Evolutionary conservation across 257 asterid species (phyloP), one percentile per base, ranked within the genome.

Genomic region (Fraxinus anomala): DNA sequence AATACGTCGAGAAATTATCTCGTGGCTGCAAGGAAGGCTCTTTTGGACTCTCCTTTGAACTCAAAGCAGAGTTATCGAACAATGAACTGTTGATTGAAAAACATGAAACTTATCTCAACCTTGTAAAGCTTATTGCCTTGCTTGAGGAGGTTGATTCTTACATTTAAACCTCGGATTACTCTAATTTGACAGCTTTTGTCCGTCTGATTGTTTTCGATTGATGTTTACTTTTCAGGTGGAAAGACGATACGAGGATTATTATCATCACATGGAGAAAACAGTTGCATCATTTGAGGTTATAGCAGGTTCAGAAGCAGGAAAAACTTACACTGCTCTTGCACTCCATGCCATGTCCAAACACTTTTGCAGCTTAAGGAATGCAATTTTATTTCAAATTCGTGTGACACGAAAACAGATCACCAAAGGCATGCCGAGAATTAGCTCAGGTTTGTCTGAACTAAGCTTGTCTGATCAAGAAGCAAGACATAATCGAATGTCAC

Each of bases 321-420:
- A 85, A 26, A 86, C 94, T 6, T 96, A 93, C 86, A 92, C 97
- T 28, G 91, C 92, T 4, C 93, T 92, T 1, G 96, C 98, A 23
- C 90, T 96, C 54, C 88, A 92, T 54, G 98, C 97, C 78, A 92
- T 96, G 97, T 94, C 97, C 6, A 94, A 87, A 70, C 99, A 92
- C 85, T 96, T 96, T 63, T 81, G 89, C 83, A 84, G 81, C 78
- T 76, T 96, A 40, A 86, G 90, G 74, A 92, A 89, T 37, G 86
- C 93, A n/a, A 92, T 91, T 39, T 10, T 86, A 23, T 83, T 87
- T 8, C 97, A 92, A 77, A 92, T 96, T 34, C 84, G 87, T 12
- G 85, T 13, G 1, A 70, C 85, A 0, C 89, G 84, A 68, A 86
- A 72, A 17, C 87, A 88, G 75, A 82, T 92, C 0, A 80, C 82